Percentiles rank a stretch among this genome's conserved stretches.
Evolutionary conservation across 345 rosid genomes (phyloP).

Genomic region (Melaleuca alternifolia): DNA sequence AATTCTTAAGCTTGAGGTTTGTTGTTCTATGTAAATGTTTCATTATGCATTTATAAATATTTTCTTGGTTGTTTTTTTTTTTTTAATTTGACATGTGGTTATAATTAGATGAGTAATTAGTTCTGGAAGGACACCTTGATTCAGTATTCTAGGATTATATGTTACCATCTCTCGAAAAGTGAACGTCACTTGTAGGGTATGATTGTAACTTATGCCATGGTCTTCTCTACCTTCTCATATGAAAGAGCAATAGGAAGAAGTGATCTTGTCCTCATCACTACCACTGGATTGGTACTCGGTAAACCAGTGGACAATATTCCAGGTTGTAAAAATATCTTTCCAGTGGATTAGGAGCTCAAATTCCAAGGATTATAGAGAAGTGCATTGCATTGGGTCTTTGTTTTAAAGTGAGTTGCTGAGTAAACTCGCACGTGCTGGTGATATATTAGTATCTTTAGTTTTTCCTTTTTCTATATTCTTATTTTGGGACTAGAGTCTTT

Average conservation of each 20-base stretch:
- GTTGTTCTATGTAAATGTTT: background rate
- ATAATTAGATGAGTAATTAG: background rate
- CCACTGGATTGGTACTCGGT: background rate
- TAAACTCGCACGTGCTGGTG: background rate
- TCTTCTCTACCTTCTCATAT: background rate
- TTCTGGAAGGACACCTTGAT: background rate
- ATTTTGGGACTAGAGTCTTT: too few species aligned
- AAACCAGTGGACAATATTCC: background rate
- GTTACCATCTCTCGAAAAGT: background rate
- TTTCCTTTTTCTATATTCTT: too few species aligned
- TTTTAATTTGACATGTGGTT: background rate
- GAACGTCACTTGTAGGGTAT: background rate
- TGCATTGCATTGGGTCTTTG: background rate
- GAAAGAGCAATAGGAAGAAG: background rate
- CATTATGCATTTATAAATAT: background rate
- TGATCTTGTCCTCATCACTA: background rate
- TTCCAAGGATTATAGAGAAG: background rate
- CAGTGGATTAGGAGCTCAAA: background rate
- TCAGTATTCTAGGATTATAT: background rate
- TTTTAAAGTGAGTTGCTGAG: background rate
- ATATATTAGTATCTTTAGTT: background rate
- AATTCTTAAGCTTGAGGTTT: conserved; percentile 71
- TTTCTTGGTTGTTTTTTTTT: background rate
- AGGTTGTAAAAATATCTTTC: background rate
- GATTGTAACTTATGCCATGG: background rate